Evolutionary conservation across 208 protist species (phyloP), one percentile per base, ranked within the genome.

Genomic region (Angomonas deanei): DNA sequence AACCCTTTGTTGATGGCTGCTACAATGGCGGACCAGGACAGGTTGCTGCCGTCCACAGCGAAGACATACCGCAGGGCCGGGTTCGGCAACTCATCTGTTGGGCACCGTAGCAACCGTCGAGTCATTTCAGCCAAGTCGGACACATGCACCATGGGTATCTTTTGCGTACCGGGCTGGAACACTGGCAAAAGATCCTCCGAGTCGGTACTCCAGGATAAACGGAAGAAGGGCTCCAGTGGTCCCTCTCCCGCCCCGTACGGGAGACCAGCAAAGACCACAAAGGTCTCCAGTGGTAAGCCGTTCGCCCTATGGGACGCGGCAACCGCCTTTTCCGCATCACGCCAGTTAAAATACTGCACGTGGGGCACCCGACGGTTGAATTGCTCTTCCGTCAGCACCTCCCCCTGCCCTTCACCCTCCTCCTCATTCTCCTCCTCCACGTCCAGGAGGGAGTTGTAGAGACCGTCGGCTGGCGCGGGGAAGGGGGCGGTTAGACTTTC

Each of bases 281-380:
- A 96, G 0, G 92, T 97, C 38, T 91, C 76, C 8, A 98, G 61
- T 3, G 81, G 84, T 0, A 85, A 76, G 0, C 86, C 84, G 11
- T 86, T 79, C 31, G 78, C 86, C 61, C 88, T 79, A 70, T 94
- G 82, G 0, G 81, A 85, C 2, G 78, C 72, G 24, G 88, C 88
- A n/a, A 93, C 84, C 10, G 88, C 77, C 56, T 92, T 94, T 78
- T 98, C 96, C 8, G 93, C 92, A 49, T 97, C 88, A 23, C 91
- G 82, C 77, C 86, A 97, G 67, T 80, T 87, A 63, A 86, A 82
- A 71, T 96, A 97, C 56, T 94, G 89, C 27, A 88, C 71, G 70
- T 98, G 95, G 10, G 95, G 88, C 55, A 94, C 80, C 28, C 95
- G 84, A n/a, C 88, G 82, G 68, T 96, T 93, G 76, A 87, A 97